Conservation (phyloP, 2,329 filamentous ascomycete species). For the Trichoderma endophyticum region DNA sequence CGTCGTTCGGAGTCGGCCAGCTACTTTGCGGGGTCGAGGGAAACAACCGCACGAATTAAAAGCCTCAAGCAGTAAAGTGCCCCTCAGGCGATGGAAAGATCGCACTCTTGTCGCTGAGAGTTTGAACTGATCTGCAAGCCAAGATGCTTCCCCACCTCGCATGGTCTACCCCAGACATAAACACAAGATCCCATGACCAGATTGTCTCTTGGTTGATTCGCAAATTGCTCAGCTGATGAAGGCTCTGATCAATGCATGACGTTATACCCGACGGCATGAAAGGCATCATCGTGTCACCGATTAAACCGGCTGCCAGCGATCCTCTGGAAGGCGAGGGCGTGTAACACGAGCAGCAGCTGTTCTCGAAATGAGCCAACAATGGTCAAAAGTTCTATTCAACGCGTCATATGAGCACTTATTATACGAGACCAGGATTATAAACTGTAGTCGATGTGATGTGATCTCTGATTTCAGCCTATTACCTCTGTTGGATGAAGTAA, state of each 20-base stretch:
- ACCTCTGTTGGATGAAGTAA: background rate
- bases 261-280: background rate
- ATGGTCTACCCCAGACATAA: background rate
- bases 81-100: background rate
- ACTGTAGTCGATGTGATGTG: background rate
- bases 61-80: background rate
- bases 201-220: background rate
- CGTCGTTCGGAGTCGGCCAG: background rate
- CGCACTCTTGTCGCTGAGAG: background rate
- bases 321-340: no score
- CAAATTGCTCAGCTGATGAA: background rate
- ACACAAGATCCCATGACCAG: background rate
- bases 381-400: background rate
- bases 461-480: background rate
- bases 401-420: background rate
- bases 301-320: no score
- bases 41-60: background rate
- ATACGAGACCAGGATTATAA: background rate
- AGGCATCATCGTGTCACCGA: background rate
- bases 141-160: background rate
- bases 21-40: background rate
- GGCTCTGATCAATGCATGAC: background rate
- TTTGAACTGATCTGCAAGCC: background rate
- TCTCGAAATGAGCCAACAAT: no score
- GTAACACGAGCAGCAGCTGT: background rate